phyloP scores from a whole-genome alignment of 2,329 filamentous ascomycete species.

The Ramularia collo-cygni region DNA sequence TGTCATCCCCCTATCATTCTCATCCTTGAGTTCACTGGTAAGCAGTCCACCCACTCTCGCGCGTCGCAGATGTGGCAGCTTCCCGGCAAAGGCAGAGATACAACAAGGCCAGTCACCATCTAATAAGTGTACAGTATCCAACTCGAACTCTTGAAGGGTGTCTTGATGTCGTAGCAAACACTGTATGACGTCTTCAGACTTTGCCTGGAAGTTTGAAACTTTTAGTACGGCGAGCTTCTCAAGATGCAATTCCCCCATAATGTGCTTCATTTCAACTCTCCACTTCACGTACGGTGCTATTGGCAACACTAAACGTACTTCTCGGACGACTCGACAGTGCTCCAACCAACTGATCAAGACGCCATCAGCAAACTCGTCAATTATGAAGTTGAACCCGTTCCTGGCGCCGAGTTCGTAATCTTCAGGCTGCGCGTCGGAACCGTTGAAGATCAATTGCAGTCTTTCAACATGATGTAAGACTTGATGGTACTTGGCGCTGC shows the following conservation, averaged over 20 bases:
- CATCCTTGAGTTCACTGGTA: not conserved
- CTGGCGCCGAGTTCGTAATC: not conserved
- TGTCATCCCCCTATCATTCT: not conserved
- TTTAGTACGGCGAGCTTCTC: not conserved
- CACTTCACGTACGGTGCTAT: not conserved
- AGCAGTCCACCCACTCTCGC: not conserved
- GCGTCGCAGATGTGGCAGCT: not conserved
- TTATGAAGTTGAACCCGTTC: slow-evolving; percentile 1
- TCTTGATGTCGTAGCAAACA: not conserved
- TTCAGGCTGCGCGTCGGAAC: not conserved
- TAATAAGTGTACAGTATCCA: not conserved
- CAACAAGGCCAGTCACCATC: not conserved
- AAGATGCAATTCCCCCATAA: not conserved
- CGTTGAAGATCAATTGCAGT: not conserved
- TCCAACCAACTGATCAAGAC: not conserved
- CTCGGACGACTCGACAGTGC: not conserved
- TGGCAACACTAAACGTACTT: not conserved
- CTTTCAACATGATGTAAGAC: not conserved
- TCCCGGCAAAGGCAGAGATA: not conserved
- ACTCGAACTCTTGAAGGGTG: not conserved
- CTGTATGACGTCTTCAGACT: not conserved
- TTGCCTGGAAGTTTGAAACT: not conserved
- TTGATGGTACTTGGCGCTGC: not conserved
- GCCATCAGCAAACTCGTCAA: not conserved
- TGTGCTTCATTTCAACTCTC: not conserved